Evolutionary conservation across 495 filamentous ascomycete genomes (phyloP).

Genomic region (Neurospora tetraspora): DNA sequence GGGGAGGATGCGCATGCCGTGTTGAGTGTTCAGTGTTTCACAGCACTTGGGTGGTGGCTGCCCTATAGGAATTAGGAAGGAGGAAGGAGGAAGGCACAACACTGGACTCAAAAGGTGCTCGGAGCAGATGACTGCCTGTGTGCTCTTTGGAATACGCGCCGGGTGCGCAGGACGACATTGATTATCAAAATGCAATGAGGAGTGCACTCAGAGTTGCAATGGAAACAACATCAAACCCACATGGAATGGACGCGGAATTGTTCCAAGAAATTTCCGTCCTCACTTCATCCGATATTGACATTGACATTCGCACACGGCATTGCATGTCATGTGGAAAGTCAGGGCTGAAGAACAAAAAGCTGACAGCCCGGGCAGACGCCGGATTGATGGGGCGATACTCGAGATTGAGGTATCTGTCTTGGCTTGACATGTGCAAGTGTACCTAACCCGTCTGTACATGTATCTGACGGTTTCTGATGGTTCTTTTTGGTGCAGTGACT

Average conservation of each 20-base stretch:
- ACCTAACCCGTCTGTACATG: background rate
- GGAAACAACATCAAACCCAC: constrained; percentile 1
- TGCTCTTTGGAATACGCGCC: background rate
- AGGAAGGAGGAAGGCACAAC: background rate
- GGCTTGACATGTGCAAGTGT: background rate
- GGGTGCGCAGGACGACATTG: background rate
- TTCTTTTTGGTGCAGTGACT: background rate
- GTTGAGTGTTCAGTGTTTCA: background rate
- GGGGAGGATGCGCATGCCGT: background rate
- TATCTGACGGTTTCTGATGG: background rate
- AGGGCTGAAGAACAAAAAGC: background rate
- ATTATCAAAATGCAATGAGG: background rate
- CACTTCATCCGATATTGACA: constrained; percentile 18
- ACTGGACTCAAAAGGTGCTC: background rate
- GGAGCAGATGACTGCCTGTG: background rate
- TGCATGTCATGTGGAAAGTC: background rate
- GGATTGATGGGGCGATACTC: background rate
- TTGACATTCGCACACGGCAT: constrained; percentile 3
- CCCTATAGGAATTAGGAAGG: background rate
- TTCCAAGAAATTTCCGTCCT: constrained; percentile 4
- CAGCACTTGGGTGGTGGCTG: background rate
- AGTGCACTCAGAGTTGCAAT: background rate
- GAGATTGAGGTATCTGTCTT: background rate
- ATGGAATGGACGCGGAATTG: constrained; percentile 10
- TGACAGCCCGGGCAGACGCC: background rate